Evolutionary conservation across 202 grass and related monocot species (phyloP), one percentile per base, ranked within the genome.

Genomic region (Thinopyrum obtusiflorum): DNA sequence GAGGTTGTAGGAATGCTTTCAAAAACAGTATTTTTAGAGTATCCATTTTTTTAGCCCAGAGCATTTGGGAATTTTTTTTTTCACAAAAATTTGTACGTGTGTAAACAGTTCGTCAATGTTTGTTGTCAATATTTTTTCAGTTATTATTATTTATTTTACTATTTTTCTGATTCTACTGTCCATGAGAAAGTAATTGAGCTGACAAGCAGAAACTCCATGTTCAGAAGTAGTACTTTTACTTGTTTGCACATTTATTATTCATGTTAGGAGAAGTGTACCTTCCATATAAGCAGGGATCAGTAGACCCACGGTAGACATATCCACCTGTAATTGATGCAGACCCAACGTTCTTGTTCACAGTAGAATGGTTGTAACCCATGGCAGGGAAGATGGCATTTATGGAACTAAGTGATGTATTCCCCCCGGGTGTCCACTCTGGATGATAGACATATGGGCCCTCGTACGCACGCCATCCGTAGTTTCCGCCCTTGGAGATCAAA

Each of bases 251-350:
- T 5, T 73, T 73, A 27, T 73, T 47, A 73, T 73, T 47, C 36
- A 71, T 28, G 40, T 9, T 73, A 49, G 35, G 13, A 17, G n/a
- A 47, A 47, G 35, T 27, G 49, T 91, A 98, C 93, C 95, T 98
- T 84, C 89, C 95, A 61, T 94, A 84, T 80, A 98, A 75, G 89
- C 95, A 98, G 20, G 95, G 95, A 51, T 98, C 93, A 2, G 91
- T 77, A 40, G 85, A 90, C 7, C 91, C 92, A 35, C 91, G 86
- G 37, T 93, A 98, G 37, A 98, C 95, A 82, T 86, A 98, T 82
- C 93, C 95, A 11, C 95, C 95, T 8, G 32, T 93, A 40, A 98
- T 95, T 7, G 95, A 92, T 65, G 95, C 95, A 33, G 95, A 98
- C 35, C 95, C 93, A 6, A 84, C 68, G 23, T 85, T 85, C 17